Conservation (phyloP, 2,329 filamentous ascomycete genomes). For the Fusarium caatingaense region DNA sequence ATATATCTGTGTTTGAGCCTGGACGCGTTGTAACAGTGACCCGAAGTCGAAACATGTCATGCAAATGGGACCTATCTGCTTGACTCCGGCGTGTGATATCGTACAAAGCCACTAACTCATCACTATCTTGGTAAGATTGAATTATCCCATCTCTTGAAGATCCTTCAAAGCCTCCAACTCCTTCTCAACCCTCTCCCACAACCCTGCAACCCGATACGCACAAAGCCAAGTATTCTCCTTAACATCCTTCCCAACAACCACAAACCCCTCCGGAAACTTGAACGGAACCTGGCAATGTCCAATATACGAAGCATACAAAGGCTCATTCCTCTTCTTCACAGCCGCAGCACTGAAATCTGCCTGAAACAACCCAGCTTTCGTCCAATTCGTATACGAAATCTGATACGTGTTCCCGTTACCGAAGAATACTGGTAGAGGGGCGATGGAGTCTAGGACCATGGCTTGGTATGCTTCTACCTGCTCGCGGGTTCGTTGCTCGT, state of each 20-base stretch:
- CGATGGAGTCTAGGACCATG: not conserved
- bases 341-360: not conserved
- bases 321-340: not conserved
- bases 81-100: fast-evolving
- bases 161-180: not conserved
- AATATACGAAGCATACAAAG: not conserved
- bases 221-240: conserved; percentile 27
- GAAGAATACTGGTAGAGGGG: not conserved
- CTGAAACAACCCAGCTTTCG: not conserved
- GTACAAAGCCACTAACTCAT: too few species aligned
- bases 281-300: not conserved
- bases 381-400: not conserved
- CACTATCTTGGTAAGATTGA: too few species aligned
- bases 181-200: conserved; percentile 20
- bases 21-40: too few species aligned
- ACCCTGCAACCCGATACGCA: conserved; percentile 10
- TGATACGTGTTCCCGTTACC: not conserved
- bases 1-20: too few species aligned
- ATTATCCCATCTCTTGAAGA: not conserved
- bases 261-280: conserved; percentile 18
- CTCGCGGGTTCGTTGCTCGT: not conserved
- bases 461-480: not conserved
- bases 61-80: too few species aligned
- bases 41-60: too few species aligned
- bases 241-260: conserved; percentile 21